Percentiles rank a stretch among this genome's conserved stretches.
These are phyloP conservation scores for Aspergillus pseudoviridinutans DNA, from an alignment of 2,329 filamentous ascomycete genomes.

Conservation along the genomic window DNA sequence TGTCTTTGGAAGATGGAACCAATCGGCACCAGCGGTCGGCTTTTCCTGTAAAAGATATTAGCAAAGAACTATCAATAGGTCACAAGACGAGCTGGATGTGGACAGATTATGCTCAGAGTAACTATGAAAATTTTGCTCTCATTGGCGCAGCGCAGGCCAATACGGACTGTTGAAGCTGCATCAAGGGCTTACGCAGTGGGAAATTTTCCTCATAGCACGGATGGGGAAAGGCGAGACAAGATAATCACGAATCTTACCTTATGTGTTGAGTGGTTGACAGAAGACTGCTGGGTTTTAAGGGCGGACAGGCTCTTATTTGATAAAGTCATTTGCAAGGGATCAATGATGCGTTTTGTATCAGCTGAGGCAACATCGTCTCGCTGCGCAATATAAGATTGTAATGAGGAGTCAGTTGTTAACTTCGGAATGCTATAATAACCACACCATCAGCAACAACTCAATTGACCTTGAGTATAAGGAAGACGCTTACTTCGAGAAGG, in stretches of 20 bases:
- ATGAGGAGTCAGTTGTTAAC: slow-evolving; percentile 44
- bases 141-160: slow-evolving; percentile 73
- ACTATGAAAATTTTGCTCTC: slow-evolving; percentile 67
- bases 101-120: slow-evolving; percentile 56
- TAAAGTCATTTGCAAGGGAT: slow-evolving; percentile 40
- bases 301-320: neutral
- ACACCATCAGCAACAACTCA: slow-evolving; percentile 5
- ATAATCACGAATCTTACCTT: slow-evolving; percentile 46
- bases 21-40: slow-evolving; percentile 70
- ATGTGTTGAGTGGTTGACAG: slow-evolving; percentile 22
- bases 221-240: slow-evolving; percentile 9
- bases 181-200: slow-evolving; percentile 64
- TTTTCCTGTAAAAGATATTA: slow-evolving; percentile 43
- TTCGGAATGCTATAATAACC: slow-evolving; percentile 45
- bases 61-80: slow-evolving; percentile 2
- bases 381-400: slow-evolving; percentile 53
- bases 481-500: slow-evolving; percentile 3
- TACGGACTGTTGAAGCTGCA: slow-evolving; percentile 69
- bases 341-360: slow-evolving; percentile 50
- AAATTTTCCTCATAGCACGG: slow-evolving; percentile 69
- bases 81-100: slow-evolving; percentile 10
- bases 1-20: slow-evolving; percentile 86
- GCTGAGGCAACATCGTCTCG: slow-evolving; percentile 51
- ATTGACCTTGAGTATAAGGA: neutral
- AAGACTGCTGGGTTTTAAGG: neutral